Percentiles rank a stretch among this genome's conserved stretches.
These are phyloP conservation scores for Ormosia semicastrata DNA, from an alignment of 306 rosid genomes.

Conservation along the genomic window DNA sequence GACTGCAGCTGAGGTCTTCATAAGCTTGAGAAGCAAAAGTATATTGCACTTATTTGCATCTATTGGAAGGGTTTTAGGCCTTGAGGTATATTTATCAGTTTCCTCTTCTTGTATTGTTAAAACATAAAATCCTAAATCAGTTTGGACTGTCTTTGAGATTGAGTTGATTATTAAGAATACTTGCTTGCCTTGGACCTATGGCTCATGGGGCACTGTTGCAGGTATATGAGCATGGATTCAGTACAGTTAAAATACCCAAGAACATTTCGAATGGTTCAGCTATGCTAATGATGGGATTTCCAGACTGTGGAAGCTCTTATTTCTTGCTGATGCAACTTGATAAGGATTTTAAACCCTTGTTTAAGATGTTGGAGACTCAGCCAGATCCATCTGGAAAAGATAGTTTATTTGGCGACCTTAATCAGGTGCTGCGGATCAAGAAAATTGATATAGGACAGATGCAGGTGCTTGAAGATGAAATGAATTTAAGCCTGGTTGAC, in stretches of 20 bases:
- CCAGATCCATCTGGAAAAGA: constrained; percentile 63
- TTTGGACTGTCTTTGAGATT: constrained; percentile 25
- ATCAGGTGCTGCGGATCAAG: constrained; percentile 64
- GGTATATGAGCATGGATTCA: constrained; percentile 82
- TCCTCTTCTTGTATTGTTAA: neutral
- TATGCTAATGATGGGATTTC: constrained; percentile 88
- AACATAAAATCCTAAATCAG: neutral
- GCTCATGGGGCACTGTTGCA: constrained; percentile 43
- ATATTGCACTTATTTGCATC: constrained; percentile 91
- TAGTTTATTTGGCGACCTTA: constrained; percentile 53
- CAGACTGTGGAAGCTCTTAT: constrained; percentile 87
- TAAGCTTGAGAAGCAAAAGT: constrained; percentile 88
- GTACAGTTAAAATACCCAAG: constrained; percentile 77
- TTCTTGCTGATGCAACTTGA: constrained; percentile 89
- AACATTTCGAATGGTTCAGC: constrained; percentile 64
- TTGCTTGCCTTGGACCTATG: constrained; percentile 19
- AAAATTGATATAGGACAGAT: constrained; percentile 76
- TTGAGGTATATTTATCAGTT: constrained; percentile 61
- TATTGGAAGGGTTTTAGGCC: constrained; percentile 85
- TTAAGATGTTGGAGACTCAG: constrained; percentile 85
- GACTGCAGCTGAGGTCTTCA: constrained; percentile 83
- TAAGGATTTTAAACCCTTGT: constrained; percentile 85
- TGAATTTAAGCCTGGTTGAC: constrained; percentile 77
- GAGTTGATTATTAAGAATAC: neutral
- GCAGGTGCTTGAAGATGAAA: constrained; percentile 91